Evolutionary conservation across 163 green algal genomes (phyloP).

Genomic region (Chlorella variabilis): DNA sequence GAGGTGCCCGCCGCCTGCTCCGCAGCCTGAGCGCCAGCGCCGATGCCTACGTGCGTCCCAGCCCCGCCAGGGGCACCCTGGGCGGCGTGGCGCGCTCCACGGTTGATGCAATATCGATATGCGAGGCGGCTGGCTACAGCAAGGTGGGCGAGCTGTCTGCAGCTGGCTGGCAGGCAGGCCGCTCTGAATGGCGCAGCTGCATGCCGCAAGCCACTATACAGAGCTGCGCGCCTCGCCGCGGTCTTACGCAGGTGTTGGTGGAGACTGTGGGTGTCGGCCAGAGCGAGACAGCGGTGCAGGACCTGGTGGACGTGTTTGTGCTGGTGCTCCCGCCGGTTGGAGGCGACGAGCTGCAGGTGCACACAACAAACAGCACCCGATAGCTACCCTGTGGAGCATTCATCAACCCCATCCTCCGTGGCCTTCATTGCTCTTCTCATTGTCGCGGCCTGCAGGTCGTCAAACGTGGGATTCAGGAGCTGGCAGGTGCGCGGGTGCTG

Average conservation of each 20-base stretch:
- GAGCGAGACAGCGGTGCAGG: conserved; percentile 62
- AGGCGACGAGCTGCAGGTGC: conserved; percentile 51
- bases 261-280: conserved; percentile 79
- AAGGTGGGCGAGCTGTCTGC: conserved; percentile 20
- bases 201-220: too few species aligned
- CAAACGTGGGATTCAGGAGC: conserved; percentile 66
- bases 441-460: conserved; percentile 44
- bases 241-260: conserved; percentile 42
- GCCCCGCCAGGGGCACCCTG: conserved; percentile 45
- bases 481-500: conserved; percentile 37
- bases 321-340: conserved; percentile 67
- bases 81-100: conserved; percentile 67
- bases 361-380: background rate
- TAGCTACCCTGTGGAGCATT: background rate
- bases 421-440: background rate
- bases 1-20: too few species aligned
- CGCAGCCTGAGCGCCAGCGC: conserved; percentile 46
- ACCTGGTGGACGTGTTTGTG: conserved; percentile 69
- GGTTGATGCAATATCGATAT: conserved; percentile 64
- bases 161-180: background rate
- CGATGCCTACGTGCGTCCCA: conserved; percentile 65
- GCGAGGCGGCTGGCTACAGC: conserved; percentile 65
- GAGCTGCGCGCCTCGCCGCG: too few species aligned
- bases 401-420: too few species aligned
- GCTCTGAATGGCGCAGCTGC: too few species aligned